Base-by-base conservation (phyloP, 306 rosid genomes). In the Trifolium pratense region DNA sequence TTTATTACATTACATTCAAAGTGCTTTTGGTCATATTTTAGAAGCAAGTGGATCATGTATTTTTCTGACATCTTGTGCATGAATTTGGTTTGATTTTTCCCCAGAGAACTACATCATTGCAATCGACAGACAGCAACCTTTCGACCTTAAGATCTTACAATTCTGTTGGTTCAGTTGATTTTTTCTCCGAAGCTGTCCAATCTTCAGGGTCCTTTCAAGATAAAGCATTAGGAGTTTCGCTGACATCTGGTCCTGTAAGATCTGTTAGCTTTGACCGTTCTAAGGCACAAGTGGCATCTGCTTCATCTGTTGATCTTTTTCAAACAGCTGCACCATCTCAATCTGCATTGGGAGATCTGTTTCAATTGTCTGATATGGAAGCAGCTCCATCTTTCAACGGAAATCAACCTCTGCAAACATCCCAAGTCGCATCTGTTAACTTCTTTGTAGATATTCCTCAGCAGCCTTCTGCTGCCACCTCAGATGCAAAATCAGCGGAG, bases 41-140 rank as follows among this genome's bases (percentile, higher is more conserved):
- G 31, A 15, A 14, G 49, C 76, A 64, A 65, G 60, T 23, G 73
- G 73, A 48, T 70, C 16, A 23, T 39, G 57, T 51, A 23, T 45
- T 80, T 49, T 60, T 71, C 58, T 25, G 18, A 69, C 43, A 52
- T 66, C 51, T 55, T 59, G 26, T 58, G 77, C 39, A 70, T 76
- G 48, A 71, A 40, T 51, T 79, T 15, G 21, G n/a, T 77, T 84
- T 67, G 45, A 61, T 64, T 73, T 77, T 71, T 34, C 72, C 75
- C 55, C 73, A 89, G 97, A 89, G 91, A 79, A 85, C 84, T 52
- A 62, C 79, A 75, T 87, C 93, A 62, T 78, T 80, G 43, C 86
- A 88, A 49, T 82, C 90, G 11, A 58, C 67, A 23, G 89, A 87
- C 65, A 61, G 84, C 82, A 83, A 80, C 71, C 73, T 82, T 49